Conservation (phyloP, 2,329 filamentous ascomycete genomes). For the Truncatella angustata region DNA sequence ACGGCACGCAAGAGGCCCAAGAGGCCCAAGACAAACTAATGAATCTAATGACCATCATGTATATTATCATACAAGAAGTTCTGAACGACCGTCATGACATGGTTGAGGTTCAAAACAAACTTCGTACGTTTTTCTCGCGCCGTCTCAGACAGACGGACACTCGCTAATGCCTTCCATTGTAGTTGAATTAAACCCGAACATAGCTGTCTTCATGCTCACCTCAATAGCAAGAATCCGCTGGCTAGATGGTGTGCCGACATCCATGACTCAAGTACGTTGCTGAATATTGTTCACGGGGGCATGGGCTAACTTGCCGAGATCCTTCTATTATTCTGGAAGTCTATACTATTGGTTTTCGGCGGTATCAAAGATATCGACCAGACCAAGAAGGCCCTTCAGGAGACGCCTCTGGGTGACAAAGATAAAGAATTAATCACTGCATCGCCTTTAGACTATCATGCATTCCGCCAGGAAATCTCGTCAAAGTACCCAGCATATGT, state of each 20-base stretch:
- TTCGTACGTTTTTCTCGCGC: constrained; percentile 44
- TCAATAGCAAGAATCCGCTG: constrained; percentile 68
- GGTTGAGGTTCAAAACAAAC: constrained; percentile 42
- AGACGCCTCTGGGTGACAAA: constrained; percentile 57
- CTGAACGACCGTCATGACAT: constrained; percentile 52
- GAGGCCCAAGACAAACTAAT: constrained; percentile 60
- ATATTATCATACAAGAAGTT: constrained; percentile 56
- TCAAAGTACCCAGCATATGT: constrained; percentile 98
- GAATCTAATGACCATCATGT: constrained; percentile 63
- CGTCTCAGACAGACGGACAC: too few relatives aligned
- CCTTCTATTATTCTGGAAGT: constrained; percentile 88
- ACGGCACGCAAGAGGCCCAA: constrained; percentile 48
- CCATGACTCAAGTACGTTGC: constrained; percentile 58
- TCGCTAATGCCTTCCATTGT: constrained; percentile 8
- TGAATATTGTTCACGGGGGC: background rate
- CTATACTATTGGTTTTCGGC: constrained; percentile 81
- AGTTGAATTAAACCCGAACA: constrained; percentile 61
- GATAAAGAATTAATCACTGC: constrained; percentile 82
- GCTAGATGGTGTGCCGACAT: constrained; percentile 64
- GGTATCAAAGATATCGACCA: constrained; percentile 70
- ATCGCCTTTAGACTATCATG: constrained; percentile 92
- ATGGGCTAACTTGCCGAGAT: constrained; percentile 43
- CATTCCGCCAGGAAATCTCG: constrained; percentile 93
- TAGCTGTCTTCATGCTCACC: constrained; percentile 72
- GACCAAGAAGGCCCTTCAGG: constrained; percentile 70